Evolutionary conservation across 2,329 filamentous ascomycete species (phyloP).

Genomic region (Hymenoscyphus salicellus): DNA sequence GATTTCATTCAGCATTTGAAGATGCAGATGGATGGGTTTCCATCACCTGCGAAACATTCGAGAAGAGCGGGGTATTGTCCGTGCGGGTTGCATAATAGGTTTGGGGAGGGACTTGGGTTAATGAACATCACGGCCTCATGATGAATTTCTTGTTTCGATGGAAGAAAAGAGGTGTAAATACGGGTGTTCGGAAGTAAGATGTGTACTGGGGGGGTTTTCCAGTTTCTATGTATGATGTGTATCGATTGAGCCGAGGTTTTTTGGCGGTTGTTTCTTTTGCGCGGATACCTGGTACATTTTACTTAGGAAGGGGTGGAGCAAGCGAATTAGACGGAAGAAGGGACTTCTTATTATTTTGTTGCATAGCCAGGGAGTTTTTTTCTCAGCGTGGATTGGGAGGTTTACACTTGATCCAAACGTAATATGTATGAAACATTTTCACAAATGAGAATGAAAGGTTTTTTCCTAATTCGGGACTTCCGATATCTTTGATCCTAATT

Average conservation of each 20-base stretch:
- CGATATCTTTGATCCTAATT: neutral
- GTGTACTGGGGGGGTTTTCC: neutral
- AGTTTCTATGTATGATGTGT: slow-evolving; percentile 14
- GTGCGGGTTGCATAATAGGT: slow-evolving; percentile 26
- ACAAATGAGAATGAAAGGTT: neutral
- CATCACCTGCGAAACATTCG: slow-evolving; percentile 1
- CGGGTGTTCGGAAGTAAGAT: neutral
- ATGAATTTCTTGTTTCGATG: slow-evolving; percentile 16
- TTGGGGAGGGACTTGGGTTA: slow-evolving; percentile 18
- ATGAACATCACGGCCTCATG: slow-evolving; percentile 15
- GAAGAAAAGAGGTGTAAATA: neutral
- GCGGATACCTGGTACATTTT: neutral
- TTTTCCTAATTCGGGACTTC: neutral
- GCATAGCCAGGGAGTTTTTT: slow-evolving; percentile 11
- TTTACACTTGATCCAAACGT: neutral
- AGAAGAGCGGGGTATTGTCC: slow-evolving; percentile 13
- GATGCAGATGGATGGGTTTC: neutral
- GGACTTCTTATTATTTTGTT: slow-evolving; percentile 12
- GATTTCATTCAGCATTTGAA: neutral
- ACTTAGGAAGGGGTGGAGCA: neutral
- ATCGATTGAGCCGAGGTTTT: neutral
- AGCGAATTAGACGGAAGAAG: neutral
- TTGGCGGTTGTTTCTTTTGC: neutral
- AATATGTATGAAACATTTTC: slow-evolving; percentile 8
- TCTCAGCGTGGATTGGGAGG: neutral